phyloP scores from a whole-genome alignment of 768 basidiomycete species.

The Lactarius pseudohatsudake region DNA sequence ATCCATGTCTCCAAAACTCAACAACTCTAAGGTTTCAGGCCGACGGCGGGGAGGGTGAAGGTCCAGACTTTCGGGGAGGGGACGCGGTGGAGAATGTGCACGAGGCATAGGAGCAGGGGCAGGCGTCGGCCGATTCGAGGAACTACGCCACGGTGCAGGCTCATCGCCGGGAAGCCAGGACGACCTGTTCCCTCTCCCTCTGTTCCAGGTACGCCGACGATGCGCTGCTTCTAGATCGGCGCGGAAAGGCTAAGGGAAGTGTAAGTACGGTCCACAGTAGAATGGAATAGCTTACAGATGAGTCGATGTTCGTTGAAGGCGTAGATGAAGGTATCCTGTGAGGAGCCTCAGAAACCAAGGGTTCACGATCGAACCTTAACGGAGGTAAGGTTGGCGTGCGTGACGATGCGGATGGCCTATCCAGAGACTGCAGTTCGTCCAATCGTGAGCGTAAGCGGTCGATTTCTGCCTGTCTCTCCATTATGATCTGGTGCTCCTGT shows the following conservation, averaged over 20 bases:
- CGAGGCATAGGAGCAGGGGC: slow-evolving; percentile 21
- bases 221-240: slow-evolving; percentile 13
- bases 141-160: slow-evolving; percentile 13
- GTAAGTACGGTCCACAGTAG: background rate
- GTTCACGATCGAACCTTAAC: slow-evolving; percentile 22
- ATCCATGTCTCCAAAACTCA: slow-evolving; percentile 17
- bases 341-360: slow-evolving; percentile 8
- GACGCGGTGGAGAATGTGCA: slow-evolving; percentile 19
- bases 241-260: slow-evolving; percentile 18
- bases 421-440: slow-evolving; percentile 19
- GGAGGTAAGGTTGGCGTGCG: slow-evolving; percentile 29
- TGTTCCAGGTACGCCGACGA: slow-evolving; percentile 23
- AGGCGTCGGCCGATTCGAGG: slow-evolving; percentile 13
- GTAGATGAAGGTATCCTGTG: slow-evolving; percentile 18
- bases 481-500: slow-evolving; percentile 21
- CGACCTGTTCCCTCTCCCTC: slow-evolving; percentile 11
- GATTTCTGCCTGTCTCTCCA: slow-evolving; percentile 28
- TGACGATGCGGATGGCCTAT: slow-evolving; percentile 12
- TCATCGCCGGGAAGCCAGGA: slow-evolving; percentile 13
- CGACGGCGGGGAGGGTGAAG: slow-evolving; percentile 7
- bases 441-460: slow-evolving; percentile 27
- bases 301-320: background rate
- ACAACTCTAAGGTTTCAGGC: slow-evolving; percentile 5
- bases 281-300: slow-evolving; percentile 5
- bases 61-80: slow-evolving; percentile 15